Base-by-base conservation (phyloP, 169 alveolate species). In the Plasmodium relictum region DNA sequence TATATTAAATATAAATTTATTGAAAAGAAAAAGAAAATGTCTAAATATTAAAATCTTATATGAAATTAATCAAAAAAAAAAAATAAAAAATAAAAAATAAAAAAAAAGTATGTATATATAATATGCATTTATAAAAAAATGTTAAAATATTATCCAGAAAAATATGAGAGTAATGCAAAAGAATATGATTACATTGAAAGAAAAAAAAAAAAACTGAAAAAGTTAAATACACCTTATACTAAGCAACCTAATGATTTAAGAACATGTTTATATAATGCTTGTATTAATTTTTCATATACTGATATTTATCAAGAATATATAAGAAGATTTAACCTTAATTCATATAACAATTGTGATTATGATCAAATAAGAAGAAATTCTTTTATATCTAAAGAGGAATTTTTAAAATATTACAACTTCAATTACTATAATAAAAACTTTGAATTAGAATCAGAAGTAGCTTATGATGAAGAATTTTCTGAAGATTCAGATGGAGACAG, bases 301-400 rank as follows among this genome's bases (percentile, higher is more conserved):
- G 91, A 83, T 24, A 83, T 83, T 45, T 83, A 83, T 83, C 91
- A 83, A 41, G 91, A 83, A 41, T 83, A 83, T 72, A 58, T 83
- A 68, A 83, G 54, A 12, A 68, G 91, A 62, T 50, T 83, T 6
- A 83, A 65, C 10, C 10, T 68, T 45, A 83, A 83, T 66, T 68
- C 85, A 3, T 71, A 83, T 31, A 83, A 83, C 37, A 83, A 83
- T 39, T 83, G 91, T 59, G 91, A 83, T 44, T 83, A 83, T 54
- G 91, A 83, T 7, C 91, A 83, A 42, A 83, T 83, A 48, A 68
- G 69, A 50, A 41, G 91, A 68, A 83, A 56, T 59, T 10, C 39
- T 54, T 66, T 31, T 83, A 83, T 83, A 52, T 65, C 91, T 24
- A 83, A 72, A 56, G 52, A 83, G 44, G 73, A 66, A 31, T 83